Conservation (phyloP, 495 filamentous ascomycete genomes). For the Hypoxylon cercidicola region DNA sequence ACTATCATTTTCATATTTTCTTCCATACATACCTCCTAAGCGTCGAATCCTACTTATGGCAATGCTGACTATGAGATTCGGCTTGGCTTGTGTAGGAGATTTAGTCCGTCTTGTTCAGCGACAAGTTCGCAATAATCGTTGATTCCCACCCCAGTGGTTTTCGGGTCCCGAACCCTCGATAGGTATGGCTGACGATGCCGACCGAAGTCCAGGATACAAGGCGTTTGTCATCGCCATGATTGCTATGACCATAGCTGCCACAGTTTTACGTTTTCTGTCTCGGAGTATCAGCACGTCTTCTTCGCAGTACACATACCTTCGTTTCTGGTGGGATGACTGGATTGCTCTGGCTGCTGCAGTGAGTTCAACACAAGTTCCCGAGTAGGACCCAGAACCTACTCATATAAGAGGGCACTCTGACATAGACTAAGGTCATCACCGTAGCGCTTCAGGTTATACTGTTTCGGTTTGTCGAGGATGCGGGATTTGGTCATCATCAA, state of each 20-base stretch:
- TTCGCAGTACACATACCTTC: not conserved
- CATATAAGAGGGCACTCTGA: not conserved
- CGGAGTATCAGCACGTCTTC: not conserved
- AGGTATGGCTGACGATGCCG: conserved; percentile 1
- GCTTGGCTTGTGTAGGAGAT: not conserved
- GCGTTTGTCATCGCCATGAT: not conserved
- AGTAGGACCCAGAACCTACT: not conserved
- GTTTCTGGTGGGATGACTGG: conserved; percentile 28
- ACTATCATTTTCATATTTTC: not conserved
- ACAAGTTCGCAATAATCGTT: not conserved
- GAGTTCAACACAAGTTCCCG: not conserved
- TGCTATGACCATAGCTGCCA: not conserved
- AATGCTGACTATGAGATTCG: too few relatives aligned
- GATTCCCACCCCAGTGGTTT: not conserved
- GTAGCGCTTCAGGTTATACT: conserved; percentile 1
- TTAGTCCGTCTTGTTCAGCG: not conserved
- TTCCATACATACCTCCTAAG: not conserved
- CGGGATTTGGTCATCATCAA: not conserved
- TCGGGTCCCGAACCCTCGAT: not conserved
- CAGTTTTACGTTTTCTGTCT: not conserved
- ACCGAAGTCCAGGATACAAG: conserved; percentile 1
- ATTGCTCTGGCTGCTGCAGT: conserved; percentile 7
- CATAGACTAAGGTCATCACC: not conserved
- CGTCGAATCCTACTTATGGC: not conserved
- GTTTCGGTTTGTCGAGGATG: not conserved